Percentiles rank a stretch among this genome's conserved stretches.
Conservation (phyloP, 768 basidiomycete genomes). For the Lentinula sp. region DNA sequence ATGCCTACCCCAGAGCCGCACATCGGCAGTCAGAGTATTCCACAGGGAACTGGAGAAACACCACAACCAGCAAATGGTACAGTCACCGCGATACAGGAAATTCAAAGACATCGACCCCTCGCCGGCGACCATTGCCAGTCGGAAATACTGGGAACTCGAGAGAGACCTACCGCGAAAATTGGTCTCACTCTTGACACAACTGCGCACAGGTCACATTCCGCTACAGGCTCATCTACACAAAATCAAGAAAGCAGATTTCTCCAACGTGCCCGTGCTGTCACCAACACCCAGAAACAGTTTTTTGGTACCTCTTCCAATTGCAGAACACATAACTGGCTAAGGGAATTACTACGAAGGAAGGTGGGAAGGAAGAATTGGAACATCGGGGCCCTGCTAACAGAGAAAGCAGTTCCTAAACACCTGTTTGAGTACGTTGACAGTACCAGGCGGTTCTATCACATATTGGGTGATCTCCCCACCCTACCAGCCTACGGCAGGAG, state of each 20-base stretch:
- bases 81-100: not conserved
- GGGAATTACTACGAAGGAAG: too few relatives aligned
- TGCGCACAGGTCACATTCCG: constrained; percentile 22
- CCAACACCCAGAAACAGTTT: too few relatives aligned
- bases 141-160: not conserved
- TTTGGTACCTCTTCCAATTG: too few relatives aligned
- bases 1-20: constrained; percentile 6
- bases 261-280: constrained; percentile 9
- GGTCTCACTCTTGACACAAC: constrained; percentile 18
- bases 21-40: not conserved
- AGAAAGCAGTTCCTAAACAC: too few relatives aligned
- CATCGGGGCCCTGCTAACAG: too few relatives aligned
- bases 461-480: too few relatives aligned
- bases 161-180: constrained; percentile 8
- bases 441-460: too few relatives aligned
- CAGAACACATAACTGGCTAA: too few relatives aligned
- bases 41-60: not conserved
- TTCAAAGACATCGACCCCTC: not conserved
- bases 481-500: too few relatives aligned
- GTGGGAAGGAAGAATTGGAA: too few relatives aligned
- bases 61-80: not conserved
- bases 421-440: too few relatives aligned
- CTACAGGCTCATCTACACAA: constrained; percentile 21
- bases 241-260: constrained; percentile 10
- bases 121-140: not conserved